Evolutionary conservation across 352 stramenopile species (phyloP).

Genomic region (Phytophthora boehmeriae): DNA sequence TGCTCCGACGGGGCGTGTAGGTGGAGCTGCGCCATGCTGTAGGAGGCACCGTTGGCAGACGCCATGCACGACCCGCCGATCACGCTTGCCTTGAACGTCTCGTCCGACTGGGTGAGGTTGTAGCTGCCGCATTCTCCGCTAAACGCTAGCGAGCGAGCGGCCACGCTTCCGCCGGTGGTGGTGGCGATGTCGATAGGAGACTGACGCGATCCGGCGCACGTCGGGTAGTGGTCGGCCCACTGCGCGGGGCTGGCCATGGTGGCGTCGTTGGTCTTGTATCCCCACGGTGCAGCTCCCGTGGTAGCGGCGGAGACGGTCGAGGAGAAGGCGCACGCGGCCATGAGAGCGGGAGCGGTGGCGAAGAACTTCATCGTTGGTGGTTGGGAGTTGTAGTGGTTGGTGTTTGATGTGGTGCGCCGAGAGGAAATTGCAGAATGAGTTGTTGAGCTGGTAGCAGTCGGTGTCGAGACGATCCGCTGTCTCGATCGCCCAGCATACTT

Average conservation of each 20-base stretch:
- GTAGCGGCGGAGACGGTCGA: conserved; percentile 3
- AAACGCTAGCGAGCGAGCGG: conserved; percentile 26
- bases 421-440: too few species aligned
- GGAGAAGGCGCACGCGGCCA: not conserved
- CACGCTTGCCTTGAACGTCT: conserved; percentile 28
- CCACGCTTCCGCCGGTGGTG: not conserved
- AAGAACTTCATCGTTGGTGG: conserved; percentile 19
- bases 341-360: conserved; percentile 4
- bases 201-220: conserved; percentile 30
- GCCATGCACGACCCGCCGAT: conserved; percentile 21
- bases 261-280: conserved; percentile 25
- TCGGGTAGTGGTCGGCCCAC: not conserved
- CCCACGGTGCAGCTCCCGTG: conserved; percentile 9
- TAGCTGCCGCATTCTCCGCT: conserved; percentile 26
- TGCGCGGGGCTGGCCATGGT: conserved; percentile 16
- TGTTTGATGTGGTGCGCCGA: too few species aligned
- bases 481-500: too few species aligned
- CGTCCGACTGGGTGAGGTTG: conserved; percentile 29
- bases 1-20: conserved; percentile 49
- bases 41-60: conserved; percentile 14
- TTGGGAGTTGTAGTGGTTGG: too few species aligned
- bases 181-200: conserved; percentile 44
- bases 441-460: too few species aligned
- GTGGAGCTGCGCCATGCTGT: conserved; percentile 46
- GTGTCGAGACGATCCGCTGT: too few species aligned